These are phyloP conservation scores for Fusarium aywerte DNA, from an alignment of 2,329 filamentous ascomycete species.

Conservation along the genomic window DNA sequence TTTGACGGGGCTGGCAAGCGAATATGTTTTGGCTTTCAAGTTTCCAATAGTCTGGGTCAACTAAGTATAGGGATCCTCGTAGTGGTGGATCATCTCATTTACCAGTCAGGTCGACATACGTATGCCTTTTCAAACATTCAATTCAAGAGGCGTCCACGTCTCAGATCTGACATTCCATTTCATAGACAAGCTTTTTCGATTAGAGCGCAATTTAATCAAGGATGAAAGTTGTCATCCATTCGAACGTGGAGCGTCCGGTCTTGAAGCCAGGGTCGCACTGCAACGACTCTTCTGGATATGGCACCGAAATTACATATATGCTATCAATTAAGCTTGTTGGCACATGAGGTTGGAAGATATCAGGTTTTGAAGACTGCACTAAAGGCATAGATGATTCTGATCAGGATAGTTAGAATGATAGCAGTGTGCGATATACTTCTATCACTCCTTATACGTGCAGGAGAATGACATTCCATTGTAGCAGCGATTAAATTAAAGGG, in stretches of 20 bases:
- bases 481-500: slow-evolving; percentile 26
- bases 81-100: not conserved
- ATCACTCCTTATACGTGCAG: not conserved
- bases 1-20: not conserved
- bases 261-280: slow-evolving; percentile 23
- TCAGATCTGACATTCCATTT: slow-evolving; percentile 8
- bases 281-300: slow-evolving; percentile 27
- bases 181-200: slow-evolving; percentile 18
- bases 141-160: slow-evolving; percentile 1
- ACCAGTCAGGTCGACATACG: not conserved
- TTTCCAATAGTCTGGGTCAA: not conserved
- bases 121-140: not conserved
- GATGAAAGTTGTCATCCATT: not conserved
- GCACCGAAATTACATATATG: slow-evolving; percentile 33
- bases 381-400: not conserved
- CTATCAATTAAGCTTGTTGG: slow-evolving; percentile 12
- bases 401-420: slow-evolving; percentile 3
- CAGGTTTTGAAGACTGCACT: not conserved
- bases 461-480: slow-evolving; percentile 31
- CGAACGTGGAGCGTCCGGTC: not conserved
- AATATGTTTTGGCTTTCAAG: not conserved
- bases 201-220: not conserved
- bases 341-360: slow-evolving; percentile 15
- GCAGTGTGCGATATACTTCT: not conserved
- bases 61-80: not conserved